Base-by-base conservation (phyloP, 148 eudicot genomes). In the Persicaria tinctoria region DNA sequence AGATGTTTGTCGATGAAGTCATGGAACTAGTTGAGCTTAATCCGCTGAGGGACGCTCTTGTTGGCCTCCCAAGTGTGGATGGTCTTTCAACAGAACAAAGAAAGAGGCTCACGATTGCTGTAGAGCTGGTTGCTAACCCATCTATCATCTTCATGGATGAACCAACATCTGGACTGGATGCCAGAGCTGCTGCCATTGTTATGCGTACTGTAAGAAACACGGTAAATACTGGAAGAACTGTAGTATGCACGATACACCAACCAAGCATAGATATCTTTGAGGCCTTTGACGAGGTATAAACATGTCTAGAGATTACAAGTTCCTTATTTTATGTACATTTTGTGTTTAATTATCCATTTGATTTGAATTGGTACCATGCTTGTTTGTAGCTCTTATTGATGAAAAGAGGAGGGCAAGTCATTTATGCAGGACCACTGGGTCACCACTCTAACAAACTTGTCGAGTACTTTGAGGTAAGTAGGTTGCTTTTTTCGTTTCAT, bases 261-360 rank as follows among this genome's bases (percentile, higher is more conserved):
- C 97, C 97, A n/a, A 90, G 96, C 80, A 93, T 93, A 46, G 92
- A 93, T 76, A 90, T 93, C 68, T 93, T 93, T 80, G 96, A 93
- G 81, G 84, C 96, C 57, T 93, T 93, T 76, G 97, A 93, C 77
- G 97, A 93, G 87, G 97, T 92, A 79, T 4, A 59, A 2, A 64
- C 27, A 18, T 27, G 5, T 27, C 8, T 70, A 41, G 47, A 41
- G n/a, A 18, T 59, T 59, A 18, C 7, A 38, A 4, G 13, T 66
- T 1, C 38, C 2, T 23, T 56, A n/a, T 57, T 54, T 4, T 54
- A 54, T 54, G 17, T 54, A 13, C 57, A 54, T 54, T 17, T 54
- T 54, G 57, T 48, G 20, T 41, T 63, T 45, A 13, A 46, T 8
- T 49, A 14, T 38, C 12, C n/a, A 18, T 50, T 62, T 23, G 5